Conservation (phyloP, 768 basidiomycete genomes). For the Auricularia heimuer region DNA sequence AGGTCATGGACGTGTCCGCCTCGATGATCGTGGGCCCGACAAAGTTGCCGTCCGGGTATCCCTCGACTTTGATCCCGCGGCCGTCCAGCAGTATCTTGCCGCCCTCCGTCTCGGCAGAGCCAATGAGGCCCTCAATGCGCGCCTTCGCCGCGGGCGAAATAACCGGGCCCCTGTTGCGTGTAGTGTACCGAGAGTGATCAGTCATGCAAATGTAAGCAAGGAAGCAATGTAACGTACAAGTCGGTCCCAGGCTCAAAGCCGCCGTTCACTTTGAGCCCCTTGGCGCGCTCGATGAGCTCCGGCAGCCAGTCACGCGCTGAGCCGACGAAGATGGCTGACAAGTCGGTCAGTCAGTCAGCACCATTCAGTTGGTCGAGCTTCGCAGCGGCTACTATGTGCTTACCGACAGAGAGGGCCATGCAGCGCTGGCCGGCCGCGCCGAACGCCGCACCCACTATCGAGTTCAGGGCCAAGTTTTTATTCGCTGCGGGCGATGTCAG, state of each 20-base stretch:
- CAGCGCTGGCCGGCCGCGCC: slow-evolving; percentile 93
- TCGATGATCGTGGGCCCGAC: slow-evolving; percentile 89
- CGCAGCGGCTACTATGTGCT: slow-evolving; percentile 13
- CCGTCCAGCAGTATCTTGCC: slow-evolving; percentile 85
- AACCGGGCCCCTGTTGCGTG: slow-evolving; percentile 29
- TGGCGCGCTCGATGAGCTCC: slow-evolving; percentile 73
- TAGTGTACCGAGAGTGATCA: not conserved
- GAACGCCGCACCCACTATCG: slow-evolving; percentile 87
- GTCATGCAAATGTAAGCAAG: not conserved
- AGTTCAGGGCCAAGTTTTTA: slow-evolving; percentile 84
- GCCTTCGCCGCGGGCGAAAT: slow-evolving; percentile 67
- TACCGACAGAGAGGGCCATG: slow-evolving; percentile 91
- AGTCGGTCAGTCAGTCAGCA: not conserved
- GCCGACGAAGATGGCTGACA: slow-evolving; percentile 63
- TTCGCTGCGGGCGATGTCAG: slow-evolving; percentile 42
- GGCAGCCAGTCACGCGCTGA: slow-evolving; percentile 68
- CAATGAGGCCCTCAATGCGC: slow-evolving; percentile 66
- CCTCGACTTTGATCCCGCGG: slow-evolving; percentile 52
- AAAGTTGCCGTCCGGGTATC: slow-evolving; percentile 85
- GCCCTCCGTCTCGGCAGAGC: slow-evolving; percentile 49
- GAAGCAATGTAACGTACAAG: slow-evolving; percentile 41
- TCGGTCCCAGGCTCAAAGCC: slow-evolving; percentile 86
- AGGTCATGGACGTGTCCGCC: slow-evolving; percentile 71
- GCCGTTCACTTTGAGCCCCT: slow-evolving; percentile 71
- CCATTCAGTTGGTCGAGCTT: not conserved